phyloP scores from a whole-genome alignment of 805 yeast genomes.

The Metschnikowia continentalis region DNA sequence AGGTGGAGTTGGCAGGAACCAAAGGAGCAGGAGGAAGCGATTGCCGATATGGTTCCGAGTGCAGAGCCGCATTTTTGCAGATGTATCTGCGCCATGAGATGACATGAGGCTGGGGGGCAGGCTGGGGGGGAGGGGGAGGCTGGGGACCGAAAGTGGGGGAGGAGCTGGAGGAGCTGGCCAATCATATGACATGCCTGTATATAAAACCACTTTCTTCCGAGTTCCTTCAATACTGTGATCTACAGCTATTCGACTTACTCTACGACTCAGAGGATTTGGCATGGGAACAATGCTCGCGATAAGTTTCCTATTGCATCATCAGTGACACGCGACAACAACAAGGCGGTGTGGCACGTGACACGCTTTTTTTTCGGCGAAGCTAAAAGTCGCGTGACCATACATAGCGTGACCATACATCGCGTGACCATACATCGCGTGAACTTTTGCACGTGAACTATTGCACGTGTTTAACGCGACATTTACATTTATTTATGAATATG shows the following conservation, averaged over 20 bases:
- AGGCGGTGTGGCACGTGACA: too few relatives aligned
- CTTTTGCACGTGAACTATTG: too few relatives aligned
- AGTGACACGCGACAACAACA: not conserved
- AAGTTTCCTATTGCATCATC: not conserved
- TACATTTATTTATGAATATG: too few relatives aligned
- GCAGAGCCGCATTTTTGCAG: slow-evolving; percentile 1
- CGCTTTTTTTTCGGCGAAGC: too few relatives aligned
- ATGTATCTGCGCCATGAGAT: not conserved
- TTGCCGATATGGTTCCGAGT: slow-evolving; percentile 8
- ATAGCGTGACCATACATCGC: too few relatives aligned
- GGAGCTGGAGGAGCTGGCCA: not conserved
- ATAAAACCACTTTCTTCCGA: too few relatives aligned
- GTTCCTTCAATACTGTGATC: too few relatives aligned
- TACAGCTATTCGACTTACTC: not conserved
- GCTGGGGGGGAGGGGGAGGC: too few relatives aligned
- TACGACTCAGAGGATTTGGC: not conserved
- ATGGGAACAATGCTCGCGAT: not conserved
- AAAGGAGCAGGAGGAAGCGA: slow-evolving; percentile 10
- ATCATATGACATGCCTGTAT: not conserved
- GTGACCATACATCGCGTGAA: too few relatives aligned
- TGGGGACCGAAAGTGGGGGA: too few relatives aligned
- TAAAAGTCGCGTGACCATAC: too few relatives aligned
- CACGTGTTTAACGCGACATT: too few relatives aligned
- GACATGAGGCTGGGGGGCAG: not conserved
- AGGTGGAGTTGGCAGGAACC: not conserved